Conservation (phyloP, 495 filamentous ascomycete genomes). For the Lophium mytilinum region DNA sequence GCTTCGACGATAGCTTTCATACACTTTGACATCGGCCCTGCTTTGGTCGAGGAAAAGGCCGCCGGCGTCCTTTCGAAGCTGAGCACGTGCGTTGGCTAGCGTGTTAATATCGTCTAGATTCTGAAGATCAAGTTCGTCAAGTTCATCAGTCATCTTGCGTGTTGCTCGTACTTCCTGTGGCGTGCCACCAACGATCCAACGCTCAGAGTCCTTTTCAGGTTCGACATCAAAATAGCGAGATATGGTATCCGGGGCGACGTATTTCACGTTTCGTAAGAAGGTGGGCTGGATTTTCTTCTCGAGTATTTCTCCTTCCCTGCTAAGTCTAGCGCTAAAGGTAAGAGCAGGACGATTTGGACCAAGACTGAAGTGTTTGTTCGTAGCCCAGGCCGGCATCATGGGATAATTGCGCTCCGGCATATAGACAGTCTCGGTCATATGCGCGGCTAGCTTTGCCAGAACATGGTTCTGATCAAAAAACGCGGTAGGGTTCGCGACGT, state of each 20-base stretch:
- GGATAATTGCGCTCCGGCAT: slow-evolving; percentile 60
- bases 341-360: slow-evolving; percentile 57
- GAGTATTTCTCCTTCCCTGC: slow-evolving; percentile 56
- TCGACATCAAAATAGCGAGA: slow-evolving; percentile 41
- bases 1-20: neutral
- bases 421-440: slow-evolving; percentile 61
- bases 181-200: slow-evolving; percentile 39
- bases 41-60: slow-evolving; percentile 7
- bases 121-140: no score
- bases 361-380: slow-evolving; percentile 60
- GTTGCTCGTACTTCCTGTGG: neutral
- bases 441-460: slow-evolving; percentile 56
- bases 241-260: slow-evolving; percentile 56
- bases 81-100: slow-evolving; percentile 15
- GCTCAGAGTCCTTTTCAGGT: slow-evolving; percentile 15
- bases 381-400: slow-evolving; percentile 60
- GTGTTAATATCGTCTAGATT: slow-evolving; percentile 16
- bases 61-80: slow-evolving; percentile 19
- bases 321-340: slow-evolving; percentile 73
- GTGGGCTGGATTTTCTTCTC: slow-evolving; percentile 67
- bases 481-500: slow-evolving; percentile 92
- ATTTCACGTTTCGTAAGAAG: slow-evolving; percentile 60
- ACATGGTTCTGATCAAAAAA: slow-evolving; percentile 52
- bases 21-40: slow-evolving; percentile 16
- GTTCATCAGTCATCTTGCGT: neutral